Evolutionary conservation across 2,329 filamentous ascomycete species (phyloP).

Genomic region (Dactylellina haptotyla): DNA sequence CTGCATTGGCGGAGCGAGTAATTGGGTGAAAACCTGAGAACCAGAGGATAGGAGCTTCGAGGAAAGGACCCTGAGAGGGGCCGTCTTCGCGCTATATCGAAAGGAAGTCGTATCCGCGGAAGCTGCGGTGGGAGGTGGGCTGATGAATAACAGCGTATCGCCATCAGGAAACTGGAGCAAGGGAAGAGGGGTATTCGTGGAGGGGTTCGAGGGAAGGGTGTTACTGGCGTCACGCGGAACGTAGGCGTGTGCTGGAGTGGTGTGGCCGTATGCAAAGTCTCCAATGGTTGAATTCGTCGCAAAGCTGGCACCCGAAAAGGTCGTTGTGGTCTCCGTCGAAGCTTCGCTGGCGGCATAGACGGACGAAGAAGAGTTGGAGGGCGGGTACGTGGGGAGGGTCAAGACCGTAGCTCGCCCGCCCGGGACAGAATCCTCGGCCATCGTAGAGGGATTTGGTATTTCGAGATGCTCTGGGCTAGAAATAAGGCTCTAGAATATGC

Average conservation of each 20-base stretch:
- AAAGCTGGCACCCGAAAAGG: slow-evolving; percentile 18
- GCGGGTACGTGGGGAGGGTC: slow-evolving; percentile 27
- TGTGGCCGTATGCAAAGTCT: slow-evolving; percentile 1
- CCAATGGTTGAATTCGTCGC: slow-evolving; percentile 41
- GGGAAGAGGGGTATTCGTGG: slow-evolving; percentile 52
- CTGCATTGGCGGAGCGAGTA: slow-evolving; percentile 61
- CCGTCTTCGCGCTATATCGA: slow-evolving; percentile 53
- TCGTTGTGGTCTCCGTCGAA: slow-evolving; percentile 32
- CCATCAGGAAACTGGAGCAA: slow-evolving; percentile 55
- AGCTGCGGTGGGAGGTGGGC: slow-evolving; percentile 38
- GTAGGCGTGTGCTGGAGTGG: slow-evolving; percentile 2
- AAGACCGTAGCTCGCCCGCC: slow-evolving; percentile 14
- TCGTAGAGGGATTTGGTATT: neutral
- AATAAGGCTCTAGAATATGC: neutral
- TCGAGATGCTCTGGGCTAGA: neutral
- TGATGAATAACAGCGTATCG: slow-evolving; percentile 59
- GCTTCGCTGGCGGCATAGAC: slow-evolving; percentile 46
- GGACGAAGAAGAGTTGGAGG: slow-evolving; percentile 20
- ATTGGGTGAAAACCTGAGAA: slow-evolving; percentile 65
- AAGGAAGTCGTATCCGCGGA: slow-evolving; percentile 8
- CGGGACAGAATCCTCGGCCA: slow-evolving; percentile 9
- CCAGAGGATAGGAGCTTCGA: slow-evolving; percentile 64
- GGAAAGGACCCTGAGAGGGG: slow-evolving; percentile 64
- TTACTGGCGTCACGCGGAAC: slow-evolving; percentile 15
- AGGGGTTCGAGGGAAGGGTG: slow-evolving; percentile 4